phyloP scores from a whole-genome alignment of 495 filamentous ascomycete species.

The Neurospora tetraspora region DNA sequence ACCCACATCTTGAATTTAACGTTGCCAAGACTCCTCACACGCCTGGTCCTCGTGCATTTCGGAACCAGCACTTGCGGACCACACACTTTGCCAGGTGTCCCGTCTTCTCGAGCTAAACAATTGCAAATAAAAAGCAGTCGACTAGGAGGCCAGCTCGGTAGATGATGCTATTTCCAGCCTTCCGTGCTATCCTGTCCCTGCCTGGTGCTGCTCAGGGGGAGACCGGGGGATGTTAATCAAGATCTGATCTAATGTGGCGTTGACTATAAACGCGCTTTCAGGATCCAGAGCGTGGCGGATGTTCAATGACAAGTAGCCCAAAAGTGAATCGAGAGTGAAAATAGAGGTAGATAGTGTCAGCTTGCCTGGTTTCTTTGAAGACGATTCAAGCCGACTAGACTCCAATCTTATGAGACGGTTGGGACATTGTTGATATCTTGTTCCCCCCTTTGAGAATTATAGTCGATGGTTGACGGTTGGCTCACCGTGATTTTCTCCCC shows the following conservation, averaged over 20 bases:
- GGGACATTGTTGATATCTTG: not conserved
- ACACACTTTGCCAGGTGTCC: not conserved
- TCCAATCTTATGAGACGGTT: no score
- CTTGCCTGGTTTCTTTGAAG: no score
- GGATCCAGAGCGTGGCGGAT: not conserved
- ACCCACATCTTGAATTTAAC: not conserved
- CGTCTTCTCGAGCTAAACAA: no score
- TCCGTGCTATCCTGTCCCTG: not conserved
- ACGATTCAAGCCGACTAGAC: no score
- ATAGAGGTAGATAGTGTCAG: no score
- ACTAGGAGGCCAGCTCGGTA: not conserved
- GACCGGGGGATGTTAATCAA: not conserved
- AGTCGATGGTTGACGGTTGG: not conserved
- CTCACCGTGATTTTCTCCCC: not conserved
- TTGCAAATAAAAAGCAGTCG: no score
- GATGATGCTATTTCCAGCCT: not conserved
- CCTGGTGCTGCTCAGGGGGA: not conserved
- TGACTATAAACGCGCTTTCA: not conserved
- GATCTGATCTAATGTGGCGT: not conserved
- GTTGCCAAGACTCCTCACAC: not conserved
- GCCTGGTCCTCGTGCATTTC: not conserved
- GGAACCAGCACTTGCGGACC: not conserved
- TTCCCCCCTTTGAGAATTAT: not conserved
- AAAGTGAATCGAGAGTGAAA: no score
- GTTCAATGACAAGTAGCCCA: not conserved